Percentiles rank a stretch among this genome's conserved stretches.
phyloP scores from a whole-genome alignment of 2,329 filamentous ascomycete genomes.

The Xylariales sp. region DNA sequence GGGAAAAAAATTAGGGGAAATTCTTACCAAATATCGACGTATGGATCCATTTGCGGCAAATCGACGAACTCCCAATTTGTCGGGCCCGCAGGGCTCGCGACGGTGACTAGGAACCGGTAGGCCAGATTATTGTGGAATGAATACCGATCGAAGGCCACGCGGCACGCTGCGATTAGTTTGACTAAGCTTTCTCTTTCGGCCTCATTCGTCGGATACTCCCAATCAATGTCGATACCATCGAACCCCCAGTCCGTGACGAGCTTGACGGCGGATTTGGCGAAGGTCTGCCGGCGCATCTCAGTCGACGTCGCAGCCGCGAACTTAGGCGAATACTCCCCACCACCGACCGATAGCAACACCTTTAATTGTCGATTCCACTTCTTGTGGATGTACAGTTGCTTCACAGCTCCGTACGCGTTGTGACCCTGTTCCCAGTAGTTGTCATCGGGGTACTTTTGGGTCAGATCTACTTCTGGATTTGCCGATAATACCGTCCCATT shows the following conservation, averaged over 20 bases:
- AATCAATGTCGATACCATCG: slow-evolving; percentile 68
- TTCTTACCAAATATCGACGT: slow-evolving; percentile 65
- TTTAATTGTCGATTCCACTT: slow-evolving; percentile 81
- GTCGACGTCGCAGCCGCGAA: slow-evolving; percentile 74
- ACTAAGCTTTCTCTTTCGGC: slow-evolving; percentile 57
- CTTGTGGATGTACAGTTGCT: slow-evolving; percentile 82
- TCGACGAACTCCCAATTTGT: slow-evolving; percentile 63
- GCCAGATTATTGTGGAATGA: slow-evolving; percentile 44
- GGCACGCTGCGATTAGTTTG: slow-evolving; percentile 56
- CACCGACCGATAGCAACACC: slow-evolving; percentile 82
- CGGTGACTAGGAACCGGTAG: slow-evolving; percentile 63
- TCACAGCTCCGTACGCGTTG: slow-evolving; percentile 81
- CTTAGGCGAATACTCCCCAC: slow-evolving; percentile 80
- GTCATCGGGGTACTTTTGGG: slow-evolving; percentile 78
- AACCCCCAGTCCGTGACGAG: slow-evolving; percentile 76
- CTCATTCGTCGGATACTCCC: slow-evolving; percentile 62
- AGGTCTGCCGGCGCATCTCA: slow-evolving; percentile 68
- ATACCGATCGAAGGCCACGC: slow-evolving; percentile 51
- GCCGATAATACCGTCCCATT: slow-evolving; percentile 66
- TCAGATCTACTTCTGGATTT: slow-evolving; percentile 70
- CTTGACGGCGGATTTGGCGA: slow-evolving; percentile 75
- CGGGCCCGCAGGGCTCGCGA: slow-evolving; percentile 62
- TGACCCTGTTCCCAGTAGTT: slow-evolving; percentile 57
- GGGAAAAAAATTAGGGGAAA: too few relatives aligned
- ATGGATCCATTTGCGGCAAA: slow-evolving; percentile 64